Percentiles rank a stretch among this genome's conserved stretches.
Evolutionary conservation across 2,329 filamentous ascomycete species (phyloP).

Genomic region (Xylariaceae sp.): DNA sequence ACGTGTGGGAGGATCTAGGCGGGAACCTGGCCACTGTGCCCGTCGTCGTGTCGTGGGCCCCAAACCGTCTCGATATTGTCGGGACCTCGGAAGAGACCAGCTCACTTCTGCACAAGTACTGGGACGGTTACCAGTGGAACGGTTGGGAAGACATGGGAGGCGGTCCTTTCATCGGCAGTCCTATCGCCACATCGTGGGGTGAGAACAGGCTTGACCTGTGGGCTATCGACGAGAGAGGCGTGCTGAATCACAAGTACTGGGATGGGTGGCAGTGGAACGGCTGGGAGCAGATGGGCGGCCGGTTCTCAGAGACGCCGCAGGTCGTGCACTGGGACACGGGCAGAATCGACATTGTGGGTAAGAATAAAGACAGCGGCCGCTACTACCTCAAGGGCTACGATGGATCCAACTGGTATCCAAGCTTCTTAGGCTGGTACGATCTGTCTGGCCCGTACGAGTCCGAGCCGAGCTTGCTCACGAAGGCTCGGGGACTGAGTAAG

Average conservation of each 20-base stretch:
- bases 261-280: conserved; percentile 16
- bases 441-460: conserved; percentile 19
- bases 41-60: conserved; percentile 17
- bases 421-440: conserved; percentile 13
- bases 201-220: conserved; percentile 20
- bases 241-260: conserved; percentile 21
- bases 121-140: conserved; percentile 14
- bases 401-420: conserved; percentile 19
- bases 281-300: conserved; percentile 22
- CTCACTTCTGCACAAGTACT: conserved; percentile 19
- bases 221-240: conserved; percentile 13
- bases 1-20: conserved; percentile 19
- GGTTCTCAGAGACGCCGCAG: conserved; percentile 20
- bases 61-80: conserved; percentile 17
- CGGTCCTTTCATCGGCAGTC: conserved; percentile 17
- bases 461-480: conserved; percentile 16
- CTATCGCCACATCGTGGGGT: conserved; percentile 19
- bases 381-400: conserved; percentile 21
- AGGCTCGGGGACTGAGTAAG: conserved; percentile 15
- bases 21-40: conserved; percentile 15
- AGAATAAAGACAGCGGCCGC: conserved; percentile 6
- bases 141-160: conserved; percentile 22
- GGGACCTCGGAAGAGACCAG: conserved; percentile 11
- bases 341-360: conserved; percentile 22
- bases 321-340: conserved; percentile 18